These are phyloP conservation scores for Plantago rigida DNA, from an alignment of 305 asterid genomes.

Conservation along the genomic window DNA sequence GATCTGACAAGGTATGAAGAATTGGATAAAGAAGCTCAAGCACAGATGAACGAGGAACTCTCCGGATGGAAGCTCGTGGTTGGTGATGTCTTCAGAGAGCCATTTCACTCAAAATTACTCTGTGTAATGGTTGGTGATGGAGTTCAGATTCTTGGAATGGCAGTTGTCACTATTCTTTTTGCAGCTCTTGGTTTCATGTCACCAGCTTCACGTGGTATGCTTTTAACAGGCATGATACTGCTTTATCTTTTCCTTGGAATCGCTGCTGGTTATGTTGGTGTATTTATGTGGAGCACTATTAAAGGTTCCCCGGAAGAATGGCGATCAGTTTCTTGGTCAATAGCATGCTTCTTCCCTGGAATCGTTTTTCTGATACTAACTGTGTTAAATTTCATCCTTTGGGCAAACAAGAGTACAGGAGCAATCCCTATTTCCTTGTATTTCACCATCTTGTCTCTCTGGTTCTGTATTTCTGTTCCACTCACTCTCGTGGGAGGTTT, in stretches of 20 bases:
- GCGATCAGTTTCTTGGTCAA: slow-evolving; percentile 46
- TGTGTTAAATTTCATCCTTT: slow-evolving; percentile 41
- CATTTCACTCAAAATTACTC: slow-evolving; percentile 34
- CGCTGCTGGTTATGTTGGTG: slow-evolving; percentile 45
- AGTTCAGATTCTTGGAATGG: slow-evolving; percentile 49
- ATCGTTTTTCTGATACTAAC: slow-evolving; percentile 41
- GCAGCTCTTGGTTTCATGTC: slow-evolving; percentile 59
- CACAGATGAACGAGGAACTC: slow-evolving; percentile 54
- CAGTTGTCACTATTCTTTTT: slow-evolving; percentile 43
- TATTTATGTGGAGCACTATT: slow-evolving; percentile 39
- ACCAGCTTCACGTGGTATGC: slow-evolving; percentile 56
- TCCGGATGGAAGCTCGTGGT: slow-evolving; percentile 60
- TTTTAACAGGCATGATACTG: slow-evolving; percentile 47
- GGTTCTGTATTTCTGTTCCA: slow-evolving; percentile 53
- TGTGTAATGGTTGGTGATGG: slow-evolving; percentile 55
- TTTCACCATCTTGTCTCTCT: slow-evolving; percentile 39
- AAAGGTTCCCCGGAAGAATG: slow-evolving; percentile 47
- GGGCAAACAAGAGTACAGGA: slow-evolving; percentile 54
- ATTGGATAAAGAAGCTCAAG: slow-evolving; percentile 52
- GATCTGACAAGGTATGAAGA: slow-evolving; percentile 50
- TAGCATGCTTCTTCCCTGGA: slow-evolving; percentile 53
- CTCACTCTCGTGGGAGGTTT: slow-evolving; percentile 48
- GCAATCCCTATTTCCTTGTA: slow-evolving; percentile 50
- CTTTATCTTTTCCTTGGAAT: slow-evolving; percentile 48
- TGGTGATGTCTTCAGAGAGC: slow-evolving; percentile 54